Percentiles rank a stretch among this genome's conserved stretches.
phyloP scores from a whole-genome alignment of 495 filamentous ascomycete species.

The Clavariopsis aquatica region DNA sequence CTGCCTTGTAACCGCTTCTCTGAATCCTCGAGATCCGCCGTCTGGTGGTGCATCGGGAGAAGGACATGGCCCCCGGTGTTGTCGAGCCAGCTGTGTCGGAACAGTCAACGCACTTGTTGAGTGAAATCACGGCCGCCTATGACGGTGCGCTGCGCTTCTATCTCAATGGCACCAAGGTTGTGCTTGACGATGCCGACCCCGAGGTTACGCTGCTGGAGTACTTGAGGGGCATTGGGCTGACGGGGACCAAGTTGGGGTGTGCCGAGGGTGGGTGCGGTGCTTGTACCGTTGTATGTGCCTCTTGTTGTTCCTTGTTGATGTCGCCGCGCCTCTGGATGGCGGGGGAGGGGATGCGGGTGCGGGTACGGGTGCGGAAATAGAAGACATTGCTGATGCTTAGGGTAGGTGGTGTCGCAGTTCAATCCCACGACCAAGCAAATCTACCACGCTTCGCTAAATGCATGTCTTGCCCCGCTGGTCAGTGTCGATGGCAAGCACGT shows the following conservation, averaged over 20 bases:
- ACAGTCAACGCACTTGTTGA: constrained; percentile 51
- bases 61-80: constrained; percentile 63
- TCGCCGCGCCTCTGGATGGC: no score
- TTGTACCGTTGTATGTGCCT: constrained; percentile 76
- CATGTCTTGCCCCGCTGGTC: constrained; percentile 87
- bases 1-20: neutral
- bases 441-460: constrained; percentile 91
- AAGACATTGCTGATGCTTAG: no score
- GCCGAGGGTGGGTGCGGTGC: constrained; percentile 96
- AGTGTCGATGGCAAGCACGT: constrained; percentile 98
- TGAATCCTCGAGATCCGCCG: neutral
- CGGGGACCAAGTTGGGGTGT: constrained; percentile 67
- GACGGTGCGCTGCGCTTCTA: constrained; percentile 71
- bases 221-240: constrained; percentile 83
- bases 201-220: constrained; percentile 94
- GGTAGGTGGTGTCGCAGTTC: constrained; percentile 85
- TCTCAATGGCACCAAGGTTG: constrained; percentile 91
- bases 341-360: no score
- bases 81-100: constrained; percentile 53
- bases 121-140: constrained; percentile 63
- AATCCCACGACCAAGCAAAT: constrained; percentile 88
- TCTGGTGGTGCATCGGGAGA: neutral
- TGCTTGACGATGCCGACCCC: constrained; percentile 75
- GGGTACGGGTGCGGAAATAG: no score
- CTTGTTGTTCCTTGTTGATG: constrained; percentile 13